These are phyloP conservation scores for Fraxinus velutina DNA, from an alignment of 305 asterid species.

Conservation along the genomic window DNA sequence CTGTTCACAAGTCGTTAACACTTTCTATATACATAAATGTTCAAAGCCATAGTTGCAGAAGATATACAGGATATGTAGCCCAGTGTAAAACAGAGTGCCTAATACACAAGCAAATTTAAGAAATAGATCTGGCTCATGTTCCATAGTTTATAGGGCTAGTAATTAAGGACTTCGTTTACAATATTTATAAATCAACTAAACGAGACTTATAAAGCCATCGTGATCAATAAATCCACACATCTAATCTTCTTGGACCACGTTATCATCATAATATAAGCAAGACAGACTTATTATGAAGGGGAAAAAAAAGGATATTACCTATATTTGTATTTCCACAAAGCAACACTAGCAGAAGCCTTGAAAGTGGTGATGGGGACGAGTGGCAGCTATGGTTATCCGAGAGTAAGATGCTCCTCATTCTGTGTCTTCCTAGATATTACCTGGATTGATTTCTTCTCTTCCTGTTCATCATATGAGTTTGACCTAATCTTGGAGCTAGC, in stretches of 20 bases:
- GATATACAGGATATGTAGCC: neutral
- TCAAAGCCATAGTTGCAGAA: neutral
- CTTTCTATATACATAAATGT: neutral
- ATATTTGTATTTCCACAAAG: neutral
- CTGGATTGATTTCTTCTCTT: slow-evolving; percentile 43
- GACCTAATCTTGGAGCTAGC: slow-evolving; percentile 56
- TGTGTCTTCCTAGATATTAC: slow-evolving; percentile 46
- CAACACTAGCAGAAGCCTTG: neutral
- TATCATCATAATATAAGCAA: neutral
- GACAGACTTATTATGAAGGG: neutral
- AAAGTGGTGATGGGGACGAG: neutral
- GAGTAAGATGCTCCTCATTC: slow-evolving; percentile 67
- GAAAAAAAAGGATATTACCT: neutral
- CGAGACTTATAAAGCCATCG: neutral
- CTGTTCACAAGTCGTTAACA: neutral
- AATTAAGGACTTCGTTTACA: neutral
- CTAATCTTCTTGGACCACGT: neutral
- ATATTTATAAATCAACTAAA: neutral
- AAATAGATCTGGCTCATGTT: neutral
- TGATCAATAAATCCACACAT: neutral
- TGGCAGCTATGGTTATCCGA: slow-evolving; percentile 23
- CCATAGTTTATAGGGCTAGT: neutral
- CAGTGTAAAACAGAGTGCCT: neutral
- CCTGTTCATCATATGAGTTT: slow-evolving; percentile 40
- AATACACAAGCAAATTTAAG: neutral